Evolutionary conservation across 257 asterid genomes (phyloP), one percentile per base, ranked within the genome.

Genomic region (Ilex aquifolium): DNA sequence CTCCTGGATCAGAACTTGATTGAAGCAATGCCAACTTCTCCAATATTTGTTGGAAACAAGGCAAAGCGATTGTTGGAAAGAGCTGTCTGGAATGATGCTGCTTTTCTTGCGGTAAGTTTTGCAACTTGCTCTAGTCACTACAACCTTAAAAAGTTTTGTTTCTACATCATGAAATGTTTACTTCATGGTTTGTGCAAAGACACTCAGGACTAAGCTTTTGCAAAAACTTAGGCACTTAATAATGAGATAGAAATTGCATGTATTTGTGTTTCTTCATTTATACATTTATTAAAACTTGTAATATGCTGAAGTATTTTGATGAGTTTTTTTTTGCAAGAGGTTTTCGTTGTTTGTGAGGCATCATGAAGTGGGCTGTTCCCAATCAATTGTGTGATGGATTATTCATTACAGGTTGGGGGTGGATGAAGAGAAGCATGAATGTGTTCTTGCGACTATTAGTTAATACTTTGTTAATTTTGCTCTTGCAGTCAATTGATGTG

Each of bases 1-100:
- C 52, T 46, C 15, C 52, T 46, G 13, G 52, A 46, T 11, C 52
- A 46, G n/a, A 46, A 46, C n/a, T 46, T 46, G 52, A 46, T 46
- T 46, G 52, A 46, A 46, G 52, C 52, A 10, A 46, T 46, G 52
- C 52, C 52, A 46, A 46, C 52, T 46, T 46, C 52, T 46, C 52
- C 52, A 1, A 46, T 46, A 46, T 46, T 46, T 46, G 52, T 46
- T 46, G 52, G 52, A 10, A 46, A 11, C 52, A 46, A 46, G 52
- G 52, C 52, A 46, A 46, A 46, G 52, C 52, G 52, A 7, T 46
- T 46, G 52, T 46, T 46, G 52, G 52, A 46, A 46, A 46, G 52
- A 46, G 52, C 52, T 46, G 52, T 46, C n/a, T 46, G 52, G 52
- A 46, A 46, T 46, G 52, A 46, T 46, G 2, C 52, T 11, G 11